Conservation (phyloP, 805 yeast genomes). For the Tetrapisispora nanseiensis region DNA sequence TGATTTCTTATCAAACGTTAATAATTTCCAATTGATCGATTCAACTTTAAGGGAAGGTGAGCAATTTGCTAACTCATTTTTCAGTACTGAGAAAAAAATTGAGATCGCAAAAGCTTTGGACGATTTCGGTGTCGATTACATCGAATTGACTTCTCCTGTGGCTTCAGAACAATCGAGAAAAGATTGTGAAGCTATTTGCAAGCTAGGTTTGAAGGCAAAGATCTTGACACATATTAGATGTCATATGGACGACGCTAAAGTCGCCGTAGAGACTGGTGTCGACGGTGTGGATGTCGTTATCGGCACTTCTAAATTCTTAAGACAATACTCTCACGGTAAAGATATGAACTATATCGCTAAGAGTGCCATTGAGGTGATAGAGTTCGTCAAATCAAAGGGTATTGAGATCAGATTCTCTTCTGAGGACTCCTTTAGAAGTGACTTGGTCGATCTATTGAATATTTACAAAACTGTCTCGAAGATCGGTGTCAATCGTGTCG, state of each 20-base stretch:
- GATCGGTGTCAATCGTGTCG: conserved; percentile 96
- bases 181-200: conserved; percentile 98
- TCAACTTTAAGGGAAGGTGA: conserved; percentile 97
- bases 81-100: conserved; percentile 86
- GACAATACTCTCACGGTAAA: conserved; percentile 94
- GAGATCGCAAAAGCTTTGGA: conserved; percentile 95
- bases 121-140: conserved; percentile 97
- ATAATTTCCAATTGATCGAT: conserved; percentile 83
- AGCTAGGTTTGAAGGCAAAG: conserved; percentile 93
- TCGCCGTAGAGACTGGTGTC: conserved; percentile 96
- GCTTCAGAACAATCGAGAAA: conserved; percentile 88
- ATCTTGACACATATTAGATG: conserved; percentile 94
- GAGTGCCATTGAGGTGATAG: conserved; percentile 91
- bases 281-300: conserved; percentile 98
- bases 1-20: conserved; percentile 83
- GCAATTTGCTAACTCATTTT: conserved; percentile 96
- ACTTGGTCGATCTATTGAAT: conserved; percentile 87
- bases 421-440: conserved; percentile 96
- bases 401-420: conserved; percentile 94
- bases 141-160: conserved; percentile 96
- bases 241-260: conserved; percentile 96
- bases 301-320: conserved; percentile 90
- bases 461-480: conserved; percentile 94
- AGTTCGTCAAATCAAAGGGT: conserved; percentile 92
- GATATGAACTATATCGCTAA: conserved; percentile 97